These are phyloP conservation scores for Galerina sulciceps DNA, from an alignment of 768 basidiomycete genomes.

Conservation along the genomic window DNA sequence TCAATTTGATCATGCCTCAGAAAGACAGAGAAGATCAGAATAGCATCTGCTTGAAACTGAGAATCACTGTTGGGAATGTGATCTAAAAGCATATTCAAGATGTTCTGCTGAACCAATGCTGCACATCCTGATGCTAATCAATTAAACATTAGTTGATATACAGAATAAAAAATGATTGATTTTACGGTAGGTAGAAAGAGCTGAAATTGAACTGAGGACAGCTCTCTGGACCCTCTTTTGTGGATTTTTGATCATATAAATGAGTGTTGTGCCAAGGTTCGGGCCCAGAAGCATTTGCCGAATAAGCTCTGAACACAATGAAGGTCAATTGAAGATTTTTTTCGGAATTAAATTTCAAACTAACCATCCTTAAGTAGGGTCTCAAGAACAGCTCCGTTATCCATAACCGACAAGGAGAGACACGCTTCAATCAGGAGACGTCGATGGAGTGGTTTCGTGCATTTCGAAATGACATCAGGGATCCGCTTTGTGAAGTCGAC, in stretches of 20 bases:
- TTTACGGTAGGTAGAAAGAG: slow-evolving; percentile 3
- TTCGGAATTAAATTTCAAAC: neutral
- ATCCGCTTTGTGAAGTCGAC: slow-evolving; percentile 2
- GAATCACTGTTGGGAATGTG: slow-evolving; percentile 12
- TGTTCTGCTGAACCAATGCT: slow-evolving; percentile 10
- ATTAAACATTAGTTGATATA: neutral
- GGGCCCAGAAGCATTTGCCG: slow-evolving; percentile 9
- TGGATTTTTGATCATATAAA: slow-evolving; percentile 11
- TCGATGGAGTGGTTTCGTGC: slow-evolving; percentile 15
- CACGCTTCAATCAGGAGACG: slow-evolving; percentile 8
- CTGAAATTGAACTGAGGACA: slow-evolving; percentile 7
- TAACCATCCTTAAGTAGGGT: slow-evolving; percentile 2
- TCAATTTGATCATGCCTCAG: neutral
- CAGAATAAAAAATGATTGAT: neutral
- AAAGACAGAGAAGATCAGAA: slow-evolving; percentile 4
- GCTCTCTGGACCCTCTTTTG: slow-evolving; percentile 14
- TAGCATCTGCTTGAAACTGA: slow-evolving; percentile 13
- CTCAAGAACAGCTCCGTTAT: slow-evolving; percentile 5
- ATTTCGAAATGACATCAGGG: slow-evolving; percentile 9
- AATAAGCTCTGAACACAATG: neutral
- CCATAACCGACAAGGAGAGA: slow-evolving; percentile 11
- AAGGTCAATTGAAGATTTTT: neutral
- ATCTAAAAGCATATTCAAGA: slow-evolving; percentile 8
- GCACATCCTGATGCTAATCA: slow-evolving; percentile 1
- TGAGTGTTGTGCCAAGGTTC: slow-evolving; percentile 4